Base-by-base conservation (phyloP, 2,329 filamentous ascomycete species). In the Talaromyces sp. region DNA sequence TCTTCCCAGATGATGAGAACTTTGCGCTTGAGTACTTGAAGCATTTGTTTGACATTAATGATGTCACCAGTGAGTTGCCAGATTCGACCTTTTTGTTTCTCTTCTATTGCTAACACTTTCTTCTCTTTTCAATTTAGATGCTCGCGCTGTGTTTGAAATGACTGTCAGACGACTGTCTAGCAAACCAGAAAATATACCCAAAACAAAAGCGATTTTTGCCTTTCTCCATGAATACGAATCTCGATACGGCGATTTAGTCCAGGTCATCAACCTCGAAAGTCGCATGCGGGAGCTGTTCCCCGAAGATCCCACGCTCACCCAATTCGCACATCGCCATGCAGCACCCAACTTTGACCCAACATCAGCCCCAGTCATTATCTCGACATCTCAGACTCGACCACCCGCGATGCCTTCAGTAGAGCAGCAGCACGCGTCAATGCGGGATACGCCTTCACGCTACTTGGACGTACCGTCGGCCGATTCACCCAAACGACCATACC, bases 211-310 rank as follows among this genome's bases (percentile, higher is more conserved):
- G 0, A 84, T 99, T 0, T 96, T 96, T 69, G 81, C 87, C 2
- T 97, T 93, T 76, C 93, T 99, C 73, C 93, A 99, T 76, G 89
- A 92, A 67, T 96, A 96, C 72, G 94, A 99, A 77, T 92, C 92
- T 11, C 88, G 92, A 65, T 99, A 92, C 69, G 94, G 95, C 59
- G 94, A 99, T 72, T 83, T 97, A 5, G 86, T 89, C 6, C 92
- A 97, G 68, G 91, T 99, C 58, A 86, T 87, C 65, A 94, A 95
- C 72, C 81, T 99, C 17, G 95, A 99, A 75, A 88, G 88, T 68
- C 87, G 94, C 53, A 97, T 99, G 92, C 84, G 85, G 24, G 92
- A 96, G 69, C 82, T 97, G n/a, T 99, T 91, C 74, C 92, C 92
- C 0, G 87, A 92, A 61, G 93, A 97, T 68, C 88, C 91, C 3